Evolutionary conservation across 2,329 filamentous ascomycete genomes (phyloP).

Genomic region (Nakataea oryzae): DNA sequence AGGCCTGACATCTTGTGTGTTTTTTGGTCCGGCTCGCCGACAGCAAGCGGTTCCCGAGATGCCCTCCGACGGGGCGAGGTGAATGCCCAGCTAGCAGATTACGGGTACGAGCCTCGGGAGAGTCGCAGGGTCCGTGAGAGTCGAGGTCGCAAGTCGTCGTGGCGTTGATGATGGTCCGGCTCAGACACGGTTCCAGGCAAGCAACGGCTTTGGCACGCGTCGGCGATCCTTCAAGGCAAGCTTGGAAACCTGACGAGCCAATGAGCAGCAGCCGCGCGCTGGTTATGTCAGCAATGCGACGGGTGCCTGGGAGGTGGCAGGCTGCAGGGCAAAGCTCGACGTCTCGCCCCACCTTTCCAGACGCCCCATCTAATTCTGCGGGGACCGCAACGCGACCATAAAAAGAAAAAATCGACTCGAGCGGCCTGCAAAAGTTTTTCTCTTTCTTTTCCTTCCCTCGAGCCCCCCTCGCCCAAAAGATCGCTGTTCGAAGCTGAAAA

Average conservation of each 20-base stretch:
- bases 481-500: slow-evolving; percentile 94
- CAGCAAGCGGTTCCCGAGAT: background rate
- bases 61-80: background rate
- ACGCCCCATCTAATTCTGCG: background rate
- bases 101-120: background rate
- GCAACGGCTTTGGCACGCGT: background rate
- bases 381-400: background rate
- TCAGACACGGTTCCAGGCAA: background rate
- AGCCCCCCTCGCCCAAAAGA: slow-evolving; percentile 95
- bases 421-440: background rate
- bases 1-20: slow-evolving; percentile 50
- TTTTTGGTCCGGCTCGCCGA: background rate
- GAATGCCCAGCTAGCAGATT: background rate
- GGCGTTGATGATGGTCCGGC: background rate
- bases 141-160: too few species aligned
- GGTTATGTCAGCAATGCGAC: background rate
- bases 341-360: background rate
- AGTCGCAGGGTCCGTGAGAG: background rate
- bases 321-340: background rate
- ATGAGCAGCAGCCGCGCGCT: background rate
- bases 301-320: background rate
- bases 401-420: background rate
- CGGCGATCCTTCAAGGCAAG: background rate
- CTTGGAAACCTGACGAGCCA: background rate
- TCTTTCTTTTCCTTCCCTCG: slow-evolving; percentile 26